Percentiles rank a stretch among this genome's conserved stretches.
phyloP scores from a whole-genome alignment of 495 filamentous ascomycete species.

The Tricharina praecox region DNA sequence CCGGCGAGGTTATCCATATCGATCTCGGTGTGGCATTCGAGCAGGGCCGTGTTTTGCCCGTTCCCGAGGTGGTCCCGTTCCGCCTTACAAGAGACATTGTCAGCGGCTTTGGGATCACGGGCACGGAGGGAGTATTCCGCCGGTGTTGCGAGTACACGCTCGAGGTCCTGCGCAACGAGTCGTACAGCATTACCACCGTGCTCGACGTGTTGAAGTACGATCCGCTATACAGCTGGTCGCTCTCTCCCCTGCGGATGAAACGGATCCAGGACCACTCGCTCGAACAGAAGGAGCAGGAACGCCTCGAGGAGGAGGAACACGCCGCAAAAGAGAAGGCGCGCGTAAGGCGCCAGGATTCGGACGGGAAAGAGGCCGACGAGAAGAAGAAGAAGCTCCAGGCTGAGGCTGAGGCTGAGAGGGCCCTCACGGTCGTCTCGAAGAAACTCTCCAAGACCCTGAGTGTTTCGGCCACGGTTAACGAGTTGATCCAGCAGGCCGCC shows the following conservation, averaged over 20 bases:
- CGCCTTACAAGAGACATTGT: conserved; percentile 87
- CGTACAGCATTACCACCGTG: conserved; percentile 91
- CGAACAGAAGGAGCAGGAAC: conserved; percentile 6
- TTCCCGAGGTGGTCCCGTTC: conserved; percentile 92
- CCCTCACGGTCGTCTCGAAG: conserved; percentile 80
- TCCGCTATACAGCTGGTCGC: conserved; percentile 81
- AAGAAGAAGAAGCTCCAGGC: conserved; percentile 62
- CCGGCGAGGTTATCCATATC: conserved; percentile 89
- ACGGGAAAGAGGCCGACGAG: too few species aligned
- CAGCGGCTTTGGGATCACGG: conserved; percentile 90
- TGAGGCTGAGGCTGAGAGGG: conserved; percentile 86
- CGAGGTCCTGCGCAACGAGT: conserved; percentile 79
- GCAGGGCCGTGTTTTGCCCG: conserved; percentile 76
- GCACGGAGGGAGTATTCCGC: conserved; percentile 87
- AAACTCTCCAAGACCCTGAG: conserved; percentile 87
- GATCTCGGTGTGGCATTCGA: conserved; percentile 94
- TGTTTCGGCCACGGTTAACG: conserved; percentile 86
- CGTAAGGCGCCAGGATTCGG: too few species aligned
- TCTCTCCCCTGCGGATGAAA: conserved; percentile 73
- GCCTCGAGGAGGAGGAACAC: too few species aligned
- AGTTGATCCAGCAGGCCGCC: conserved; percentile 85
- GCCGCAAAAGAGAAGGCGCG: too few species aligned
- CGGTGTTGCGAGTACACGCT: conserved; percentile 95
- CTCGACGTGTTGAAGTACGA: conserved; percentile 91
- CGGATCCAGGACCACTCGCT: conserved; percentile 44